Conservation (phyloP, 2,329 filamentous ascomycete genomes). For the Colletotrichum acutatum region DNA sequence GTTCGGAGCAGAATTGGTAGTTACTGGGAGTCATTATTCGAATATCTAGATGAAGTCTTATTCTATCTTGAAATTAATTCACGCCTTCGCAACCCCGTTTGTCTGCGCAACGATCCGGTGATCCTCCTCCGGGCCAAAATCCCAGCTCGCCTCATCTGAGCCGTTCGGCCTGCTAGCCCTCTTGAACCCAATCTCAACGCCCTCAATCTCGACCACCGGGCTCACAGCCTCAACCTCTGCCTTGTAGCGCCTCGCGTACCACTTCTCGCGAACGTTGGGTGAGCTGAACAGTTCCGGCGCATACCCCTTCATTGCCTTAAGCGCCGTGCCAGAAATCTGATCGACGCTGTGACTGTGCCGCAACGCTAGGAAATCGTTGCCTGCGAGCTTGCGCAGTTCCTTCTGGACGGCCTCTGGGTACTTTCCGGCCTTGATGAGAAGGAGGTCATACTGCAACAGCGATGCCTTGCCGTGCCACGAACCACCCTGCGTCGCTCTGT, state of each 20-base stretch:
- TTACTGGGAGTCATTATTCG: not conserved
- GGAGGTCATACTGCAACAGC: conserved; percentile 75
- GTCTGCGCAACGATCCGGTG: conserved; percentile 17
- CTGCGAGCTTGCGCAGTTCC: conserved; percentile 58
- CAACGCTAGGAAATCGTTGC: conserved; percentile 65
- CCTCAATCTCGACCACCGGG: conserved; percentile 57
- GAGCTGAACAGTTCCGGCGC: conserved; percentile 66
- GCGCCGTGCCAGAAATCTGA: conserved; percentile 69
- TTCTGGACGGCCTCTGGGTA: conserved; percentile 65
- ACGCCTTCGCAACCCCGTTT: not conserved
- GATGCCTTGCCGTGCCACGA: conserved; percentile 74
- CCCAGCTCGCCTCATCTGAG: conserved; percentile 67
- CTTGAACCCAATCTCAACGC: conserved; percentile 56
- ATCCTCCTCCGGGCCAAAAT: conserved; percentile 59
- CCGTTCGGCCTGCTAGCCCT: conserved; percentile 61
- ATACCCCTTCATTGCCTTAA: conserved; percentile 63
- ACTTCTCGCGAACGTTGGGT: conserved; percentile 58
- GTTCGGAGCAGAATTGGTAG: not conserved
- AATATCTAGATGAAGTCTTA: not conserved
- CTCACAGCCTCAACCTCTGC: conserved; percentile 52
- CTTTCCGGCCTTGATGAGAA: conserved; percentile 70
- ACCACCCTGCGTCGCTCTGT: conserved; percentile 70
- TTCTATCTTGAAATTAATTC: not conserved
- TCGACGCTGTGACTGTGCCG: conserved; percentile 73
- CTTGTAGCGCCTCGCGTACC: conserved; percentile 56